A percentile compares a stretch with the other conserved stretches of the same genome.
Conservation (phyloP, 2,329 filamentous ascomycete genomes). For the Pseudocercospora fuligena region DNA sequence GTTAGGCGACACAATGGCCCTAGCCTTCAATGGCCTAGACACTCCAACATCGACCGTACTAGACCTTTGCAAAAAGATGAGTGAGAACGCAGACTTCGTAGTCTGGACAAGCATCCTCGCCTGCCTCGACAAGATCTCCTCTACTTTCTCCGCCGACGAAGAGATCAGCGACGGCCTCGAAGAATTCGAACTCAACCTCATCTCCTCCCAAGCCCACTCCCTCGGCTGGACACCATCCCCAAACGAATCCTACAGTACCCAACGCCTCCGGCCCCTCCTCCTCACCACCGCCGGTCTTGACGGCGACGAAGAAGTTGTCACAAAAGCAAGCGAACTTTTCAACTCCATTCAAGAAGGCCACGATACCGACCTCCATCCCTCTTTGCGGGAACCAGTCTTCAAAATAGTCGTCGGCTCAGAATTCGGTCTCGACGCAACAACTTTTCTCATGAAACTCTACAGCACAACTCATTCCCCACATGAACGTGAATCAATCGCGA, state of each 20-base stretch:
- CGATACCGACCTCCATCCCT: not conserved
- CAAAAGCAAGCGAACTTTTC: conserved; percentile 2
- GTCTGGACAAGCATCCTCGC: conserved; percentile 7
- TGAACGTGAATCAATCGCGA: conserved; percentile 2
- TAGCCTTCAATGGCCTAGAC: not conserved
- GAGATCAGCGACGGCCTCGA: not conserved
- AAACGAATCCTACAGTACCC: not conserved
- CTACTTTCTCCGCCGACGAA: not conserved
- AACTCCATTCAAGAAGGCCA: not conserved
- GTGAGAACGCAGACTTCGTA: not conserved
- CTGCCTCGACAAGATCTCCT: not conserved
- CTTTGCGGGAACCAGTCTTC: not conserved
- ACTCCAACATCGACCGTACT: not conserved
- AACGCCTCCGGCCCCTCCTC: conserved; percentile 4
- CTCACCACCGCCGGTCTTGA: conserved; percentile 2
- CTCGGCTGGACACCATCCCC: conserved; percentile 1
- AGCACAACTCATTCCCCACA: not conserved
- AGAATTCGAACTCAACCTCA: not conserved
- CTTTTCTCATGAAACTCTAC: not conserved
- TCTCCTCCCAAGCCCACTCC: not conserved
- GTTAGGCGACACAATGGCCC: not conserved
- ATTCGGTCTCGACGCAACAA: not conserved
- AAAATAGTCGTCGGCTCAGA: conserved; percentile 1
- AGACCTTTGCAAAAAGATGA: not conserved
- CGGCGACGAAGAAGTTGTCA: not conserved